Evolutionary conservation across 1,139 yeast species (phyloP), one percentile per base, ranked within the genome.

Genomic region (Fermentozyma sake): DNA sequence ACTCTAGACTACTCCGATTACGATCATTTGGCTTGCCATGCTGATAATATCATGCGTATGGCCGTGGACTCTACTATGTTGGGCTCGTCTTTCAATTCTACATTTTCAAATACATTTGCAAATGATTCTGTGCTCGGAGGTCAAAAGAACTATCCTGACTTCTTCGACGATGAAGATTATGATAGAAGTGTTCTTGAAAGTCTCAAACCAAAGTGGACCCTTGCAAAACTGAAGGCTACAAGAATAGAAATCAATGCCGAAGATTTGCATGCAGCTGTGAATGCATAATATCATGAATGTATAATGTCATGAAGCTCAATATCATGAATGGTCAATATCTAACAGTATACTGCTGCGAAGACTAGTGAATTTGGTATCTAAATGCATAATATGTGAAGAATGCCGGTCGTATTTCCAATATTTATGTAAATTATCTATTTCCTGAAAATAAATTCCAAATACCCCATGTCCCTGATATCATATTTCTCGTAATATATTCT

Each of bases 31-130:
- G 73, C 73, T 7, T 67, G 72, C 33, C 73, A 67, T 38, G 72
- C 72, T 3, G 68, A 64, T 29, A 63, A 63, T 28, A 67, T 67
- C 33, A 52, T 67, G 57, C 51, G 68, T 18, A 64, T 67, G 72
- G 73, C 73, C 2, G 66, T 67, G 24, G 73, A 67, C 33, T 58
- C 72, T 14, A 67, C 73, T 2, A 61, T 67, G 65, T 48, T 66
- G 29, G 70, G 70, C 2, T 63, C 71, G 0, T 55, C 63, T 5
- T 55, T 58, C 22, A 57, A 67, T 2, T 52, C 62, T 3, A 47
- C 55, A 11, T 58, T 57, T 36, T 57, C 62, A 22, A 52, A 55
- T 26, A 52, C 58, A 2, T 54, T 59, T 31, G 53, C 50, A 8
- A 61, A 59, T 27, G 68, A 61, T 23, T 57, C 63, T 6, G 39